These are phyloP conservation scores for Antitrichia curtipendula DNA, from an alignment of 225 moss, liverwort and hornwort species.

Conservation along the genomic window DNA sequence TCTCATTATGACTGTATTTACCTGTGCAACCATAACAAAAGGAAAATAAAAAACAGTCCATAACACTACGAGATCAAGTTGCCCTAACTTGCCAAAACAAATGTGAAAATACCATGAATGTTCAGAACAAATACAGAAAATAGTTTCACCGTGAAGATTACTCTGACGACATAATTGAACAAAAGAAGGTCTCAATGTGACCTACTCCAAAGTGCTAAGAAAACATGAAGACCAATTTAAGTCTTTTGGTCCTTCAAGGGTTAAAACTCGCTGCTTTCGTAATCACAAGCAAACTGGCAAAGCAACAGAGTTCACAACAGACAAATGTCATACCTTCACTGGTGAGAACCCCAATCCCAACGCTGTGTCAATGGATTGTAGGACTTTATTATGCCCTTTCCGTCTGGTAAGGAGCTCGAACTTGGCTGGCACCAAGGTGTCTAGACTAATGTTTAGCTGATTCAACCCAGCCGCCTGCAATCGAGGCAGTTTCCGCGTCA, in stretches of 20 bases:
- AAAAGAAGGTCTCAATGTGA: not conserved
- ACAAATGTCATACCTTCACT: constrained; percentile 50
- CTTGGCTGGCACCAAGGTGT: constrained; percentile 88
- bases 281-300: not conserved
- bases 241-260: not conserved
- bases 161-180: not conserved
- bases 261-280: not conserved
- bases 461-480: constrained; percentile 76
- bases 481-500: constrained; percentile 65
- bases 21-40: constrained; percentile 31
- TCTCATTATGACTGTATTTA: constrained; percentile 90
- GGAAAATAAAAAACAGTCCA: not conserved
- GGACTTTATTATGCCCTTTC: constrained; percentile 75
- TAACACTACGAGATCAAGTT: not conserved
- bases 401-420: constrained; percentile 88
- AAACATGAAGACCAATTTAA: not conserved
- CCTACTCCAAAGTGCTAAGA: not conserved
- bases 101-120: not conserved
- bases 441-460: constrained; percentile 78
- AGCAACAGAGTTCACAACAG: not conserved
- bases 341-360: constrained; percentile 77
- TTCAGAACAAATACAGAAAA: not conserved
- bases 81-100: not conserved
- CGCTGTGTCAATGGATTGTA: constrained; percentile 65
- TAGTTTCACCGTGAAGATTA: not conserved